phyloP scores from a whole-genome alignment of 2,329 filamentous ascomycete genomes.

The Eutypella sp. region DNA sequence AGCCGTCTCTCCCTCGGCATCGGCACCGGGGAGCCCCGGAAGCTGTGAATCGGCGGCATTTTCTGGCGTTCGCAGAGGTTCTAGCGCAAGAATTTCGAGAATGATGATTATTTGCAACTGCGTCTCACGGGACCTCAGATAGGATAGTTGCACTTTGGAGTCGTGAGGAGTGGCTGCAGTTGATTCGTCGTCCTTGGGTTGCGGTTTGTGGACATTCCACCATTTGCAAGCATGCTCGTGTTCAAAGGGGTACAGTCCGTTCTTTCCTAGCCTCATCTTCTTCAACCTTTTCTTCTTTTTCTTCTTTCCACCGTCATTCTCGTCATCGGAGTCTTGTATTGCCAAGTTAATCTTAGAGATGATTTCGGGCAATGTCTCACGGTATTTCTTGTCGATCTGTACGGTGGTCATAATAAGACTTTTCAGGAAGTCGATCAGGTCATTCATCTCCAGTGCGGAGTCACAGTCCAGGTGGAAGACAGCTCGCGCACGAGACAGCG shows the following conservation, averaged over 20 bases:
- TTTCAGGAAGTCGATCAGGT: constrained; percentile 65
- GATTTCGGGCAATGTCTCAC: constrained; percentile 61
- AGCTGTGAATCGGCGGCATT: constrained; percentile 41
- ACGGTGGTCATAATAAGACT: constrained; percentile 61
- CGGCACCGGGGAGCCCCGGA: constrained; percentile 38
- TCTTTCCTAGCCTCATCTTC: constrained; percentile 62
- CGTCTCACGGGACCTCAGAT: constrained; percentile 69
- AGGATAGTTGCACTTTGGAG: constrained; percentile 57
- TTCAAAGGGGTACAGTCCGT: constrained; percentile 65
- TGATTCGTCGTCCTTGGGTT: constrained; percentile 40
- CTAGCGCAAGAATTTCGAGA: constrained; percentile 69
- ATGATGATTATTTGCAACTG: constrained; percentile 77
- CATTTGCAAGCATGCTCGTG: constrained; percentile 60
- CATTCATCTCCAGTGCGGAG: constrained; percentile 53
- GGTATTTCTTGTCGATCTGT: constrained; percentile 74
- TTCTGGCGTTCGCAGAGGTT: constrained; percentile 42
- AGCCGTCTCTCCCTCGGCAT: constrained; percentile 25
- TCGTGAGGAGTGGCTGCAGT: constrained; percentile 42
- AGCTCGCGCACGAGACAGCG: constrained; percentile 68
- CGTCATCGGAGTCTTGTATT: constrained; percentile 51
- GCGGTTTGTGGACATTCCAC: constrained; percentile 60
- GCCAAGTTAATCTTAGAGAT: constrained; percentile 52
- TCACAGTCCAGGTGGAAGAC: constrained; percentile 62
- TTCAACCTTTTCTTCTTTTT: constrained; percentile 53
- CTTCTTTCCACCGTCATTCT: constrained; percentile 41